phyloP scores from a whole-genome alignment of 495 filamentous ascomycete genomes.

The Penicillium desertorum region DNA sequence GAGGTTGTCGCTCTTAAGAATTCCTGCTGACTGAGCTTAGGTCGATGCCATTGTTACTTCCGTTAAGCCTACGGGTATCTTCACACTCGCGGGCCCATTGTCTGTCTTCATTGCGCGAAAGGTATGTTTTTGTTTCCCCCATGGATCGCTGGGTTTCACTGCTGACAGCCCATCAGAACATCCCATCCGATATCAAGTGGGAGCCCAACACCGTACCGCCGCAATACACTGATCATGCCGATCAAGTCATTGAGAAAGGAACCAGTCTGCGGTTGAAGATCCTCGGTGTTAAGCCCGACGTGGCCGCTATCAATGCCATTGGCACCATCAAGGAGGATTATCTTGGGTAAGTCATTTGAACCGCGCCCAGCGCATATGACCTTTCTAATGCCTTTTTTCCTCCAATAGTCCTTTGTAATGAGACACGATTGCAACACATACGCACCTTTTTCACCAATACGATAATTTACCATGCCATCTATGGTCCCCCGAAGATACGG shows the following conservation, averaged over 20 bases:
- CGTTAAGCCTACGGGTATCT: constrained; percentile 90
- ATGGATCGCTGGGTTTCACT: background rate
- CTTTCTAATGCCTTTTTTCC: constrained; percentile 12
- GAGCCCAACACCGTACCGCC: constrained; percentile 85
- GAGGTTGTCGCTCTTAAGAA: background rate
- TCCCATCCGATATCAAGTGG: constrained; percentile 88
- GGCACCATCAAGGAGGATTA: constrained; percentile 91
- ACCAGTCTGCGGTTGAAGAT: constrained; percentile 92
- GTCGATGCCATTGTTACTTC: constrained; percentile 88
- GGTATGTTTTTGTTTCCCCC: constrained; percentile 49
- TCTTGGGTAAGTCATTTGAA: constrained; percentile 45
- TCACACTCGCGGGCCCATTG: constrained; percentile 84
- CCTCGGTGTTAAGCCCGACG: constrained; percentile 85
- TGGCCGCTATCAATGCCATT: constrained; percentile 92
- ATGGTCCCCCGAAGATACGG: constrained; percentile 1
- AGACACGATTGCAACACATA: constrained; percentile 30
- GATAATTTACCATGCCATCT: constrained; percentile 13
- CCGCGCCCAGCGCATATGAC: background rate
- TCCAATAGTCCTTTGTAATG: constrained; percentile 40
- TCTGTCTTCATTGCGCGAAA: constrained; percentile 84
- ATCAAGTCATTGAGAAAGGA: constrained; percentile 89
- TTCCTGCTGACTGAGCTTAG: constrained; percentile 44
- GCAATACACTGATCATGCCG: constrained; percentile 82
- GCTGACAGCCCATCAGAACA: constrained; percentile 60
- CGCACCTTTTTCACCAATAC: constrained; percentile 16